Conservation (phyloP, 257 asterid genomes). For the Jacaranda mimosifolia region DNA sequence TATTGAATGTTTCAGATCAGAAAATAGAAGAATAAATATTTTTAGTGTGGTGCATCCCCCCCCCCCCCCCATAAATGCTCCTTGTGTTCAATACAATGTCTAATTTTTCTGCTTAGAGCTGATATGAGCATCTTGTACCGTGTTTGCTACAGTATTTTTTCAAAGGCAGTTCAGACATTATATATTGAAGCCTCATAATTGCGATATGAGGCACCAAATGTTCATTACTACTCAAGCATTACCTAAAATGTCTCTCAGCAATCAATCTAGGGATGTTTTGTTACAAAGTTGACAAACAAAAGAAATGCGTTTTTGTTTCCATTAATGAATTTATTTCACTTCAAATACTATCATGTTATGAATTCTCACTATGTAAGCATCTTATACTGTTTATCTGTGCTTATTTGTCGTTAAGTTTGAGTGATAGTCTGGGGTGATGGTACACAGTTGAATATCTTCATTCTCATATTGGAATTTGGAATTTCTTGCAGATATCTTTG, state of each 20-base stretch:
- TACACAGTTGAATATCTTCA: slow-evolving; percentile 15
- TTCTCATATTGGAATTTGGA: slow-evolving; percentile 29
- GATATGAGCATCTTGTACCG: neutral
- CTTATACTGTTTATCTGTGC: slow-evolving; percentile 27
- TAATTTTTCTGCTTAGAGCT: neutral
- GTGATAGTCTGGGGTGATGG: slow-evolving; percentile 13
- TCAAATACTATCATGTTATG: neutral
- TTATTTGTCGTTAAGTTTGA: slow-evolving; percentile 21
- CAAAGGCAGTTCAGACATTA: neutral
- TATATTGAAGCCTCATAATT: slow-evolving; percentile 11
- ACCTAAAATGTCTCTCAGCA: neutral
- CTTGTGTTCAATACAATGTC: neutral
- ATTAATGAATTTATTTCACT: slow-evolving; percentile 13
- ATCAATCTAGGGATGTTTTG: slow-evolving; percentile 5
- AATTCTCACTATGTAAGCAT: slow-evolving; percentile 14
- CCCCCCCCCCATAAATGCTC: neutral
- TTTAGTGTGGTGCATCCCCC: neutral
- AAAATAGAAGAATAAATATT: neutral
- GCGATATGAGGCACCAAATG: neutral
- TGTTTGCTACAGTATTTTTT: neutral
- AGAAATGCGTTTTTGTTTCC: neutral
- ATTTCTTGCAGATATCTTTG: slow-evolving; percentile 78
- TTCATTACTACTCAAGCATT: slow-evolving; percentile 7
- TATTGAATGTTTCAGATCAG: slow-evolving; percentile 12
- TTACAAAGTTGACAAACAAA: neutral